These are phyloP conservation scores for Ochetophila trinervis DNA, from an alignment of 306 rosid genomes.

Conservation along the genomic window DNA sequence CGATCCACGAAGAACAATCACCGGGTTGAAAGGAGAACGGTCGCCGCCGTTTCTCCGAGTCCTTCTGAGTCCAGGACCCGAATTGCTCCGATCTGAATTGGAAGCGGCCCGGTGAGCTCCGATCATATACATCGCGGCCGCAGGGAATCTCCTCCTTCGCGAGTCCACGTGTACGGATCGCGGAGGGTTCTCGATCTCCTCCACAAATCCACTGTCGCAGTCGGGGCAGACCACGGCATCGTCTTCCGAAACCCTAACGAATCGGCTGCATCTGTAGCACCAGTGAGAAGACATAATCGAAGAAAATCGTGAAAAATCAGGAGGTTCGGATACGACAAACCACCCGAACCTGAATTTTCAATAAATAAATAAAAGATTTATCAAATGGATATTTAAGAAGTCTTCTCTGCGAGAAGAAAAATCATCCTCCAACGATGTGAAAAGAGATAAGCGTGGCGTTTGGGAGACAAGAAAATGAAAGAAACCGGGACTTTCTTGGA, in stretches of 20 bases:
- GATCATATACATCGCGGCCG: constrained; percentile 63
- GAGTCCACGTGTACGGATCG: constrained; percentile 28
- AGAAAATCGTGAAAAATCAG: constrained; percentile 13
- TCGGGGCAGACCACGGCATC: constrained; percentile 52
- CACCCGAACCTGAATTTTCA: background rate
- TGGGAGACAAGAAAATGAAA: constrained; percentile 20
- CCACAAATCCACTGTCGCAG: constrained; percentile 64
- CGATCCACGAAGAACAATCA: constrained; percentile 62
- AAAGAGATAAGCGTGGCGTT: constrained; percentile 14
- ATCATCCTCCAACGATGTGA: constrained; percentile 9
- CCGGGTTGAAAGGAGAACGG: constrained; percentile 68
- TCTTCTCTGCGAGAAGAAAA: background rate
- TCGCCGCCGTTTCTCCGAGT: constrained; percentile 56
- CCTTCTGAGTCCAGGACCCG: constrained; percentile 38
- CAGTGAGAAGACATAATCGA: constrained; percentile 53
- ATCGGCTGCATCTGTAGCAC: constrained; percentile 78
- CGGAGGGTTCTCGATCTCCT: constrained; percentile 43
- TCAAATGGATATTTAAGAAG: background rate
- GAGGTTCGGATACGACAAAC: background rate
- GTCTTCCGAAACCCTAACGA: constrained; percentile 40
- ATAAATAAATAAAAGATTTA: background rate
- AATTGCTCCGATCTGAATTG: constrained; percentile 22
- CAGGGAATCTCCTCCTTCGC: constrained; percentile 44
- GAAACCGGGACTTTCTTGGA: constrained; percentile 9
- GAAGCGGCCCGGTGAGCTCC: constrained; percentile 43